These are phyloP conservation scores for Coemansia sp. DNA, from an alignment of 192 early-diverging fungal genomes.

Conservation along the genomic window DNA sequence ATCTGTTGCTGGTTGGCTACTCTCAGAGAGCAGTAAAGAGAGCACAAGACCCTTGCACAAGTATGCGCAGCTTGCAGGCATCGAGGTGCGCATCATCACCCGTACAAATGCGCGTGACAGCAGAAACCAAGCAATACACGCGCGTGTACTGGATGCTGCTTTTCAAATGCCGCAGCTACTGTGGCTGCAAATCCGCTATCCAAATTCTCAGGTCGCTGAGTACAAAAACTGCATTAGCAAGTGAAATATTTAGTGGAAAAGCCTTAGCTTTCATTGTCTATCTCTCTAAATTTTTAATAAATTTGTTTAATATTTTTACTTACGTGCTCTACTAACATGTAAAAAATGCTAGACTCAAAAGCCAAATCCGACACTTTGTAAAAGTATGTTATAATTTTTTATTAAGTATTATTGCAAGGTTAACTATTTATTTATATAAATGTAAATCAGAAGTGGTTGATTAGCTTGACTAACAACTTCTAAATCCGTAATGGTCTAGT, in stretches of 20 bases:
- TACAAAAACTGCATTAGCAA: constrained; percentile 5
- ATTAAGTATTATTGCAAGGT: background rate
- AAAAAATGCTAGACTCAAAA: background rate
- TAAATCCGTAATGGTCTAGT: constrained; percentile 68
- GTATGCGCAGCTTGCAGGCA: constrained; percentile 5
- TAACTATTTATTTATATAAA: background rate
- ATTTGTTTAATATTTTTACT: background rate
- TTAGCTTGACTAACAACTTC: constrained; percentile 13
- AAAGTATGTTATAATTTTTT: background rate
- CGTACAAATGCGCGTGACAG: background rate
- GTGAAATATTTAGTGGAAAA: background rate
- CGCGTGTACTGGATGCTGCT: constrained; percentile 7
- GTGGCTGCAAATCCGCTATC: constrained; percentile 17
- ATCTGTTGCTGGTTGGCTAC: constrained; percentile 11
- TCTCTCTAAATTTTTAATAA: background rate
- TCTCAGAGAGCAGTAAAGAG: constrained; percentile 2
- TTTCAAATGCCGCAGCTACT: background rate
- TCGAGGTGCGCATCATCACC: constrained; percentile 25
- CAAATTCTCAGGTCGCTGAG: constrained; percentile 7
- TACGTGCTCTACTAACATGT: background rate
- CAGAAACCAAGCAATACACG: constrained; percentile 7
- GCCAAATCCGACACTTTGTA: no score
- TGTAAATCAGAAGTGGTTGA: background rate
- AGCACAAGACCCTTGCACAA: constrained; percentile 6
- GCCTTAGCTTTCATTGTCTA: background rate